phyloP scores from a whole-genome alignment of 2,329 filamentous ascomycete genomes.

The Trichoderma asperellum region DNA sequence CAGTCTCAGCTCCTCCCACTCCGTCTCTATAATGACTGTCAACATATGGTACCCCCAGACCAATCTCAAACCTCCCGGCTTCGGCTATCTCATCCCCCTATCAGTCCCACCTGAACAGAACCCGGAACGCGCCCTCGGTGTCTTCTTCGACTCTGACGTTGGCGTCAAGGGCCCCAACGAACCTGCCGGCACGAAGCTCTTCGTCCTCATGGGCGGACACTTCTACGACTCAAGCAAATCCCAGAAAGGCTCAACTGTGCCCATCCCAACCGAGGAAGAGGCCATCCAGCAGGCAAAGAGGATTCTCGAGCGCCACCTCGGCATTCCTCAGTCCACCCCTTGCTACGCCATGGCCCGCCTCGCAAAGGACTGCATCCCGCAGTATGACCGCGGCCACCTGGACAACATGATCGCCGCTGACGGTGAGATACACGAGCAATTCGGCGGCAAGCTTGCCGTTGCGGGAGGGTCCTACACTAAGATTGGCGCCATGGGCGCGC shows the following conservation, averaged over 20 bases:
- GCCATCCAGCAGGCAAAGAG: conserved; percentile 70
- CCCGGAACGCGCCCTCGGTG: conserved; percentile 81
- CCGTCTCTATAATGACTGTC: conserved; percentile 86
- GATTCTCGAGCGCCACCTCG: conserved; percentile 74
- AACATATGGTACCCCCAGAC: conserved; percentile 81
- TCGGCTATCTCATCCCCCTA: conserved; percentile 89
- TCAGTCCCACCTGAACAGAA: conserved; percentile 72
- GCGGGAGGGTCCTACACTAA: conserved; percentile 58
- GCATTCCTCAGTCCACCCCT: conserved; percentile 64
- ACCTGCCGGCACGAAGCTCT: conserved; percentile 77
- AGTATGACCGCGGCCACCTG: conserved; percentile 81
- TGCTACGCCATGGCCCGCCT: conserved; percentile 62
- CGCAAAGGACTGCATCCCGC: conserved; percentile 78
- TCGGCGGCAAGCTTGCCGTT: conserved; percentile 67
- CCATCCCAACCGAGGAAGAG: conserved; percentile 62
- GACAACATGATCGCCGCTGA: conserved; percentile 62
- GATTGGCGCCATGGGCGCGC: conserved; percentile 55
- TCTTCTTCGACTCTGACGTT: conserved; percentile 84
- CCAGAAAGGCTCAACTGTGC: conserved; percentile 29
- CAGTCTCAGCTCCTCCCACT: conserved; percentile 57
- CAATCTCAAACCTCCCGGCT: conserved; percentile 68
- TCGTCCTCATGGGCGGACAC: conserved; percentile 93
- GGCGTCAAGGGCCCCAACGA: conserved; percentile 54
- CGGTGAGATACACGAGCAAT: conserved; percentile 57
- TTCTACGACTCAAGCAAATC: conserved; percentile 67